Percentiles rank a stretch among this genome's conserved stretches.
phyloP scores from a whole-genome alignment of 495 filamentous ascomycete species.

The Platismatia glauca region DNA sequence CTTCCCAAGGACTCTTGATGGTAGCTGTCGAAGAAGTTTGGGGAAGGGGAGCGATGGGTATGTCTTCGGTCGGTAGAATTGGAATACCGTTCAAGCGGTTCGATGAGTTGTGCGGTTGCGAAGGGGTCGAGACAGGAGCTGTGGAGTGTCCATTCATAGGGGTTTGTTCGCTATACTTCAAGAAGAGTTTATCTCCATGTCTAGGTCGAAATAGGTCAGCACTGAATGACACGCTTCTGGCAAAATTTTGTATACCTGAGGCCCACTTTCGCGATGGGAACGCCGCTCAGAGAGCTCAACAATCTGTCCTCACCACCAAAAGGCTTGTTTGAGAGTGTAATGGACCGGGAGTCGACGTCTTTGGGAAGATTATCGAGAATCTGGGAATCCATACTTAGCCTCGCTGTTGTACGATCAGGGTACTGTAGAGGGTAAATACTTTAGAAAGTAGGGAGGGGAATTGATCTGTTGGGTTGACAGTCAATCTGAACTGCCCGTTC shows the following conservation, averaged over 20 bases:
- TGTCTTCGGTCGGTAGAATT: slow-evolving; percentile 57
- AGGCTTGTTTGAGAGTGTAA: slow-evolving; percentile 73
- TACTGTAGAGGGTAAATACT: slow-evolving; percentile 23
- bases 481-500: slow-evolving; percentile 48
- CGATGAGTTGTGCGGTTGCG: slow-evolving; percentile 35
- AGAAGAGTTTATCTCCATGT: slow-evolving; percentile 83
- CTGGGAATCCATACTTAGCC: slow-evolving; percentile 26
- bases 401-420: neutral
- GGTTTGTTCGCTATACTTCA: slow-evolving; percentile 59
- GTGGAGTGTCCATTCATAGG: slow-evolving; percentile 41
- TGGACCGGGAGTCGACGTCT: slow-evolving; percentile 62
- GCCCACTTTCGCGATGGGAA: slow-evolving; percentile 61
- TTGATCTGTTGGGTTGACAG: slow-evolving; percentile 37
- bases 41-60: slow-evolving; percentile 51
- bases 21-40: slow-evolving; percentile 47
- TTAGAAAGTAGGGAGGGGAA: slow-evolving; percentile 40
- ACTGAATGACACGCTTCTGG: neutral
- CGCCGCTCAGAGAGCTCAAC: slow-evolving; percentile 55
- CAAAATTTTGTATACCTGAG: slow-evolving; percentile 46
- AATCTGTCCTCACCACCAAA: slow-evolving; percentile 63
- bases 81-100: slow-evolving; percentile 71
- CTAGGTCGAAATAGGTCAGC: slow-evolving; percentile 36
- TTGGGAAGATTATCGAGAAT: slow-evolving; percentile 56
- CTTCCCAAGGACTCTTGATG: slow-evolving; percentile 89
- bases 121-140: slow-evolving; percentile 24